These are phyloP conservation scores for Aspergillus sp. DNA, from an alignment of 2,329 filamentous ascomycete genomes.

Conservation along the genomic window DNA sequence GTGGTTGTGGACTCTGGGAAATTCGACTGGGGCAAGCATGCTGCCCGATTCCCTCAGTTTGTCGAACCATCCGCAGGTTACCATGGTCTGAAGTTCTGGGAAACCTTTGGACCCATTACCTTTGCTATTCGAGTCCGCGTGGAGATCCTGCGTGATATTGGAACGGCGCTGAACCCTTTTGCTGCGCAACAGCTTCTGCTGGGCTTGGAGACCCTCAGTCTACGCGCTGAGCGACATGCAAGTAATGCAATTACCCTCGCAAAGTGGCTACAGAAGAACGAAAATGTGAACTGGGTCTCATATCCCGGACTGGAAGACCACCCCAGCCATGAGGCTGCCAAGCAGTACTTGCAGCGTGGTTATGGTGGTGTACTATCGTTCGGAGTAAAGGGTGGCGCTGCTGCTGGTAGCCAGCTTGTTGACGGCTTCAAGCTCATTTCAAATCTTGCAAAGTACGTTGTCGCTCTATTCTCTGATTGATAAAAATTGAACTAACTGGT, in stretches of 20 bases:
- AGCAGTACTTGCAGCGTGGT: slow-evolving; percentile 77
- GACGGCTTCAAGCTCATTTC: slow-evolving; percentile 93
- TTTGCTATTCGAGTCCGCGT: slow-evolving; percentile 83
- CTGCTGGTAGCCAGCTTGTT: slow-evolving; percentile 79
- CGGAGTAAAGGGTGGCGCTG: slow-evolving; percentile 80
- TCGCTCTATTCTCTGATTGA: not conserved
- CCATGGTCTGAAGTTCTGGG: slow-evolving; percentile 87
- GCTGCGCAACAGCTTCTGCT: slow-evolving; percentile 86
- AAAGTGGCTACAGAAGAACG: slow-evolving; percentile 72
- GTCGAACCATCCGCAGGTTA: slow-evolving; percentile 78
- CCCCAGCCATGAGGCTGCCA: slow-evolving; percentile 68
- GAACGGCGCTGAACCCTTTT: slow-evolving; percentile 77
- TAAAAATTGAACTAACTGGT: slow-evolving; percentile 5
- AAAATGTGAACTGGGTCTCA: slow-evolving; percentile 84
- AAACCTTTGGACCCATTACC: slow-evolving; percentile 78
- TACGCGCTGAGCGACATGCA: slow-evolving; percentile 80
- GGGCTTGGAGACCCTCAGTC: slow-evolving; percentile 80
- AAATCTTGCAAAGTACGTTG: slow-evolving; percentile 72
- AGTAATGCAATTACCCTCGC: slow-evolving; percentile 75
- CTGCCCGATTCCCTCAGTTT: slow-evolving; percentile 83
- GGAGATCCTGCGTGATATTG: slow-evolving; percentile 83
- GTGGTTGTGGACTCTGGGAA: slow-evolving; percentile 82
- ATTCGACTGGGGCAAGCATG: slow-evolving; percentile 88
- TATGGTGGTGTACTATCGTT: slow-evolving; percentile 90
- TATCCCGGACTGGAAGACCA: slow-evolving; percentile 86